phyloP scores from a whole-genome alignment of 106 monocot species.

The Cymbidium sinense region DNA sequence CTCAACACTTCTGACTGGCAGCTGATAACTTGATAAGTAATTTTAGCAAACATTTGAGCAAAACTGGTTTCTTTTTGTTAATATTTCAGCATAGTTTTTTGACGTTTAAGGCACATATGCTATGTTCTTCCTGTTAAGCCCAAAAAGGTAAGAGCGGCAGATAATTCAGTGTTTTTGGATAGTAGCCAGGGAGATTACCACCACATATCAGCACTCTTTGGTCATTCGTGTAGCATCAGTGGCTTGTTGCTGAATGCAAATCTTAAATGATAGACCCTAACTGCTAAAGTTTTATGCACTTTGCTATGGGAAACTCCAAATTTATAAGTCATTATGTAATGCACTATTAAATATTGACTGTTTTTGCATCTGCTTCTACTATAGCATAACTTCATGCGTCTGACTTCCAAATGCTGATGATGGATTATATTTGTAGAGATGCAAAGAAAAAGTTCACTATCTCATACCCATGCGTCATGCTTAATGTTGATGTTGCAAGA shows the following conservation, averaged over 20 bases:
- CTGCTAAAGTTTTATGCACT: not conserved
- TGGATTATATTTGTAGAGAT: constrained; percentile 42
- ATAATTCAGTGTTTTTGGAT: not conserved
- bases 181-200: not conserved
- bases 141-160: too few species aligned
- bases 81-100: too few species aligned
- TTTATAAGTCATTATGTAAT: not conserved
- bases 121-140: too few species aligned
- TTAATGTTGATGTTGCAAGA: constrained; percentile 95
- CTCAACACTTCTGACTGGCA: too few species aligned
- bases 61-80: too few species aligned
- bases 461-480: constrained; percentile 97
- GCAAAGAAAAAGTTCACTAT: constrained; percentile 72
- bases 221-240: not conserved
- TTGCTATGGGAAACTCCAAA: not conserved
- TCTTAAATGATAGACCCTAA: not conserved
- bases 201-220: not conserved
- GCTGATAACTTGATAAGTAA: too few species aligned
- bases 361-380: not conserved
- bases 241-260: not conserved
- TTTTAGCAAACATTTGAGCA: too few species aligned
- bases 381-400: not conserved
- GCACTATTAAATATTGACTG: not conserved
- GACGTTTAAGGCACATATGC: too few species aligned
- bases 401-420: not conserved